Percentiles rank a stretch among this genome's conserved stretches.
Conservation (phyloP, 345 rosid genomes). For the Syzygium aromaticum region DNA sequence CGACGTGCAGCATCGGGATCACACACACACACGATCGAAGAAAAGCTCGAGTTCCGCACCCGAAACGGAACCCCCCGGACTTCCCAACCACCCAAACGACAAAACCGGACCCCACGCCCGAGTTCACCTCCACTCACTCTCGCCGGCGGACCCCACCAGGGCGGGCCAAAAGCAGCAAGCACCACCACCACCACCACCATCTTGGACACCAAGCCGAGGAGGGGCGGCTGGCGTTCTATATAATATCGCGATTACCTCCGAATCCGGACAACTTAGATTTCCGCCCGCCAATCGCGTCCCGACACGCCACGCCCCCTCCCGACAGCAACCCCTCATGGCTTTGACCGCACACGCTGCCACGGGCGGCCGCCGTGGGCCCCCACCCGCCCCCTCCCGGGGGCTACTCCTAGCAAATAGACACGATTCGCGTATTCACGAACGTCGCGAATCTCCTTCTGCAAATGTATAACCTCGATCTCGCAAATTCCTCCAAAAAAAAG, state of each 20-base stretch:
- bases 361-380: not conserved
- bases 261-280: constrained; percentile 9
- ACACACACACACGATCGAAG: not conserved
- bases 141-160: not conserved
- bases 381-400: not conserved
- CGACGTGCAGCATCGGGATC: not conserved
- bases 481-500: not conserved
- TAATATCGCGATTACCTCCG: not conserved
- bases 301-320: constrained; percentile 14
- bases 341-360: not conserved
- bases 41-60: not conserved
- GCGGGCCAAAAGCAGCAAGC: too few species aligned
- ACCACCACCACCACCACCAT: not conserved
- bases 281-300: not conserved
- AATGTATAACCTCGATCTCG: not conserved
- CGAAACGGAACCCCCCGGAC: not conserved
- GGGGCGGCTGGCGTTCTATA: not conserved
- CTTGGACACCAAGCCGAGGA: not conserved
- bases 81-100: not conserved
- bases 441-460: not conserved
- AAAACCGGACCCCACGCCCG: not conserved
- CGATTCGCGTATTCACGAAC: not conserved
- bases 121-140: not conserved
- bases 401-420: not conserved
- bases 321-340: not conserved